These are phyloP conservation scores for Dicorynia guianensis DNA, from an alignment of 306 rosid genomes.

Conservation along the genomic window DNA sequence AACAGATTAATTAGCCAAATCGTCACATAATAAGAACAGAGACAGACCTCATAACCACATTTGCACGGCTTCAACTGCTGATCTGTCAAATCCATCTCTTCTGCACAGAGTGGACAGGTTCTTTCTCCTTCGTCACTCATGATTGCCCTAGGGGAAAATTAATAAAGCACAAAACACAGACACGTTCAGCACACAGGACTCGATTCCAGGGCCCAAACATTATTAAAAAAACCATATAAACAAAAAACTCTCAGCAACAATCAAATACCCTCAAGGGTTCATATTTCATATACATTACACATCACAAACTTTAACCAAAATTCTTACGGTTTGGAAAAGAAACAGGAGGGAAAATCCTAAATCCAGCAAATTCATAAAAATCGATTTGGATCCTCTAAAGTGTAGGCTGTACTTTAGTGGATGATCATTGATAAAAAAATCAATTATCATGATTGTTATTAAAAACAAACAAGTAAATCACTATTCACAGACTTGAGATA, in stretches of 20 bases:
- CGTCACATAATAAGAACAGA: neutral
- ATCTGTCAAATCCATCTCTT: slow-evolving; percentile 79
- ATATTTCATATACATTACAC: neutral
- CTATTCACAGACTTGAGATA: too few relatives aligned
- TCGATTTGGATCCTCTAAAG: too few relatives aligned
- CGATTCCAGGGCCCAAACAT: neutral
- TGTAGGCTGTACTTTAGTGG: too few relatives aligned
- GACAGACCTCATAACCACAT: slow-evolving; percentile 85
- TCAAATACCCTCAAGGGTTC: neutral
- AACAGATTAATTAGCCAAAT: neutral
- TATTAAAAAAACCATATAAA: neutral
- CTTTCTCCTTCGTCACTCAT: slow-evolving; percentile 75
- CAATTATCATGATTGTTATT: too few relatives aligned
- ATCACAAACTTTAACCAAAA: slow-evolving; percentile 1
- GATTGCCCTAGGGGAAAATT: slow-evolving; percentile 42
- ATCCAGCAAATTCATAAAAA: neutral
- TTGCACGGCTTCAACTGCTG: slow-evolving; percentile 76
- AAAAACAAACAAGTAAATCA: too few relatives aligned
- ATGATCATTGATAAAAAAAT: too few relatives aligned
- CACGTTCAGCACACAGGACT: neutral
- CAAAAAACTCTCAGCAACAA: neutral
- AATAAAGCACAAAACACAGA: neutral
- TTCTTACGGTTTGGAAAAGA: neutral
- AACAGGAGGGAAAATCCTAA: neutral
- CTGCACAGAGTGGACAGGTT: slow-evolving; percentile 78